Evolutionary conservation across 2,329 filamentous ascomycete genomes (phyloP).

Genomic region (Colletotrichum sublineola): DNA sequence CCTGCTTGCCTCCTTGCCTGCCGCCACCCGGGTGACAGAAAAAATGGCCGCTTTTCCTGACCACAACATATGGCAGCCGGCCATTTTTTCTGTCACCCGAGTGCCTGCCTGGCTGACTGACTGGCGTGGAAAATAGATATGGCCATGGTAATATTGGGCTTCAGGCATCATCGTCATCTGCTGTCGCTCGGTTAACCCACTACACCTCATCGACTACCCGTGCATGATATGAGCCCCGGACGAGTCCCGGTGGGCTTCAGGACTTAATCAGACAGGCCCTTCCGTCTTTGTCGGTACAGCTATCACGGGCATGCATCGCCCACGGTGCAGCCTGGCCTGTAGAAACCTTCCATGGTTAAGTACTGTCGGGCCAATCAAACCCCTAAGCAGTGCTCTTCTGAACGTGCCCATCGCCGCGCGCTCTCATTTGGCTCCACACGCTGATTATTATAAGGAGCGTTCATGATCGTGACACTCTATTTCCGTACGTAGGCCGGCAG

Average conservation of each 20-base stretch:
- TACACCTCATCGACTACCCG: background rate
- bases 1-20: constrained; percentile 19
- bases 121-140: background rate
- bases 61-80: no score
- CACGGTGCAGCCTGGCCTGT: background rate
- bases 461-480: background rate
- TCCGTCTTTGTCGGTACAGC: background rate
- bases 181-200: constrained; percentile 5
- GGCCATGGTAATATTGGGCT: constrained; percentile 2
- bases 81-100: no score
- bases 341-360: constrained; percentile 17
- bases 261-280: background rate
- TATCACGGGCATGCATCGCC: constrained; percentile 2
- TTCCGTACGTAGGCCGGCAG: background rate
- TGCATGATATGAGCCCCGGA: constrained; percentile 4
- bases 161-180: background rate
- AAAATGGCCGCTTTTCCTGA: no score
- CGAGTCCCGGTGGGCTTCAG: background rate
- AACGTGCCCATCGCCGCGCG: constrained; percentile 8
- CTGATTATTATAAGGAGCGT: background rate
- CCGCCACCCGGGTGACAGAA: no score
- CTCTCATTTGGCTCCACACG: constrained; percentile 15
- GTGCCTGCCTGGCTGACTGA: background rate
- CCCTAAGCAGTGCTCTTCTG: background rate
- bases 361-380: constrained; percentile 14